A percentile compares a stretch with the other conserved stretches of the same genome.
These are phyloP conservation scores for Mesembryanthemum crystallinum DNA, from an alignment of 148 eudicot species.

Conservation along the genomic window DNA sequence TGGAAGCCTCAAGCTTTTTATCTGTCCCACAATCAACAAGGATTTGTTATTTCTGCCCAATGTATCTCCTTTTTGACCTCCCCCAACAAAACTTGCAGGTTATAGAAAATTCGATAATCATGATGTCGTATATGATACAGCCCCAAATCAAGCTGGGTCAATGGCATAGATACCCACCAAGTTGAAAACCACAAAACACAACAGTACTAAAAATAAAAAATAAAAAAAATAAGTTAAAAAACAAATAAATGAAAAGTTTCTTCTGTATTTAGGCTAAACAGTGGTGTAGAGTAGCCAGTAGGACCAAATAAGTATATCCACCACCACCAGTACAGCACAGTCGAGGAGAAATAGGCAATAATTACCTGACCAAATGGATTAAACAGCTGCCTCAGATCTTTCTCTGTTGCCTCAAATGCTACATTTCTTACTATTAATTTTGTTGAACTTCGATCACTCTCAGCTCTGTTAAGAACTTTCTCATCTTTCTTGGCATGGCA, in stretches of 20 bases:
- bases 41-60: neutral
- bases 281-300: neutral
- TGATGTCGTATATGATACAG: neutral
- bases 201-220: too few relatives aligned
- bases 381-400: constrained; percentile 81
- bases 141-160: neutral
- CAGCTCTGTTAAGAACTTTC: constrained; percentile 42
- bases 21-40: constrained; percentile 34
- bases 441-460: constrained; percentile 73
- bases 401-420: constrained; percentile 96
- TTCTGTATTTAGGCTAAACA: neutral
- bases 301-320: neutral
- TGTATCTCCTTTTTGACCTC: neutral
- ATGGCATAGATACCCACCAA: neutral
- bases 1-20: constrained; percentile 84
- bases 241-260: too few relatives aligned
- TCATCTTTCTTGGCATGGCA: constrained; percentile 69
- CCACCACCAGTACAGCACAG: neutral
- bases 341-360: neutral
- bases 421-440: constrained; percentile 89
- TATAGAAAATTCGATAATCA: neutral
- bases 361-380: constrained; percentile 90
- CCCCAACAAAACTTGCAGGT: too few relatives aligned
- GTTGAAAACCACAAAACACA: neutral
- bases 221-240: too few relatives aligned